These are phyloP conservation scores for Aureobasidium sp. DNA, from an alignment of 2,329 filamentous ascomycete species.

Conservation along the genomic window DNA sequence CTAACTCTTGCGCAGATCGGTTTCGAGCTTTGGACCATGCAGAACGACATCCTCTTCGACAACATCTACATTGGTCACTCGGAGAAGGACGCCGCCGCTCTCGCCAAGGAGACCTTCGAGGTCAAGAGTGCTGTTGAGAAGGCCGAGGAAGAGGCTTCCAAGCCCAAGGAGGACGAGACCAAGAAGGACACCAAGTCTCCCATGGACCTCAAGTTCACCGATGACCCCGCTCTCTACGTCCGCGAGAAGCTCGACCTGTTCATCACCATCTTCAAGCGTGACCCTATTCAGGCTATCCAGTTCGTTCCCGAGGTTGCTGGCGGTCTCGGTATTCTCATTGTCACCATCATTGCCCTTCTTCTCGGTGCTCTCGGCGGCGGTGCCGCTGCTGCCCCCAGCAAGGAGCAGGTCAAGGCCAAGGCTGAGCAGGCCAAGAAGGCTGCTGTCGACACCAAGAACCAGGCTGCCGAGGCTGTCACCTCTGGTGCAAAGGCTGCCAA, in stretches of 20 bases:
- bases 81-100: slow-evolving; percentile 79
- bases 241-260: slow-evolving; percentile 93
- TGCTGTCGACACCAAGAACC: slow-evolving; percentile 57
- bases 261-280: slow-evolving; percentile 71
- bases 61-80: slow-evolving; percentile 99
- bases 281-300: slow-evolving; percentile 77
- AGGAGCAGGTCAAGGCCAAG: slow-evolving; percentile 62
- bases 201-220: slow-evolving; percentile 75
- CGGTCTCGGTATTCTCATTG: slow-evolving; percentile 62
- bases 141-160: slow-evolving; percentile 69
- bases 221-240: slow-evolving; percentile 81
- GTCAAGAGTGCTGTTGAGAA: slow-evolving; percentile 80
- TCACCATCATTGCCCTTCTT: slow-evolving; percentile 65
- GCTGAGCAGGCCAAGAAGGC: slow-evolving; percentile 71
- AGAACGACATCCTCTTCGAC: slow-evolving; percentile 96
- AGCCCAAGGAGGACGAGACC: slow-evolving; percentile 61
- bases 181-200: slow-evolving; percentile 60
- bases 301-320: slow-evolving; percentile 88
- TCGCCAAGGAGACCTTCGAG: slow-evolving; percentile 83
- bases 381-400: slow-evolving; percentile 53
- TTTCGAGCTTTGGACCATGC: slow-evolving; percentile 99
- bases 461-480: slow-evolving; percentile 58
- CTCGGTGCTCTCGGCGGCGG: slow-evolving; percentile 59
- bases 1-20: slow-evolving; percentile 58
- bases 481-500: slow-evolving; percentile 68